These are phyloP conservation scores for Inonotus hispidus DNA, from an alignment of 1,284 basidiomycete species.

Conservation along the genomic window DNA sequence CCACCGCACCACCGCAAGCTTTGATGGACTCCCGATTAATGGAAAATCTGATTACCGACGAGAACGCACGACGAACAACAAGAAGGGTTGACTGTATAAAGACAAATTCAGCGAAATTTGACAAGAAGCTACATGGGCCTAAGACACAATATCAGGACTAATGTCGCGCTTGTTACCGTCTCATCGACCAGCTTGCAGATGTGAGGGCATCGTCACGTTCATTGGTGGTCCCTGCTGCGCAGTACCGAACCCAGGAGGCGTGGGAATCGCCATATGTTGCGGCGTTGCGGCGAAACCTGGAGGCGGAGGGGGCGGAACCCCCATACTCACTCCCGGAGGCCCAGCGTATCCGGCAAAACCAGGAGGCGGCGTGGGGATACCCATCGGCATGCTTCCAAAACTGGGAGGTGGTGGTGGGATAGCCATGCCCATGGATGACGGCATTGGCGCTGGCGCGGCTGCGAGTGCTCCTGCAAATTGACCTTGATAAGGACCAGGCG, in stretches of 20 bases:
- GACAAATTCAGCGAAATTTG: too few relatives aligned
- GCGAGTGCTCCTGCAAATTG: slow-evolving; percentile 83
- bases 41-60: too few relatives aligned
- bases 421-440: slow-evolving; percentile 52
- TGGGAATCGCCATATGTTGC: slow-evolving; percentile 1
- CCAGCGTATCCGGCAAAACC: slow-evolving; percentile 6
- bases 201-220: neutral
- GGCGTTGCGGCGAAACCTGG: neutral
- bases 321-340: slow-evolving; percentile 2
- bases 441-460: slow-evolving; percentile 55
- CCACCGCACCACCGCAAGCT: too few relatives aligned
- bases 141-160: too few relatives aligned
- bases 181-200: neutral
- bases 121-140: too few relatives aligned
- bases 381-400: slow-evolving; percentile 32
- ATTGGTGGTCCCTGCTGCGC: neutral
- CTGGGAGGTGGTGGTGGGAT: slow-evolving; percentile 51
- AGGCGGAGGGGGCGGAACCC: neutral
- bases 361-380: slow-evolving; percentile 23
- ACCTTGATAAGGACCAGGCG: slow-evolving; percentile 74
- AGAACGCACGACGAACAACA: too few relatives aligned
- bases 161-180: too few relatives aligned
- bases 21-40: too few relatives aligned
- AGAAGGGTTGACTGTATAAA: too few relatives aligned
- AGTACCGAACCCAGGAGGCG: slow-evolving; percentile 7